Percentiles rank a stretch among this genome's conserved stretches.
phyloP scores from a whole-genome alignment of 2,329 filamentous ascomycete species.

The Emmonsiellopsis sp. region DNA sequence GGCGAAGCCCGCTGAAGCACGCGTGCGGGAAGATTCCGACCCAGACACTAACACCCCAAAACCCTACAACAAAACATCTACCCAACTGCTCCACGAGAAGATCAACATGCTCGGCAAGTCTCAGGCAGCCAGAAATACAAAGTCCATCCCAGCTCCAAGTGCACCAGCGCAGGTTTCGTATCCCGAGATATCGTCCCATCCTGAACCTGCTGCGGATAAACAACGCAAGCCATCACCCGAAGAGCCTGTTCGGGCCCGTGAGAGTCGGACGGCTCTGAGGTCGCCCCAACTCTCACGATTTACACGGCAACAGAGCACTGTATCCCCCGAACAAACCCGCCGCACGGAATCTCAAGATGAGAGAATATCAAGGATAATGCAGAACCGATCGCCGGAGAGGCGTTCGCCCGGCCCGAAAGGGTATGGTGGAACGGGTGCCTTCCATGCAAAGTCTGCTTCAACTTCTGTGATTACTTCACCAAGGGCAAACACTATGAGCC shows the following conservation, averaged over 20 bases:
- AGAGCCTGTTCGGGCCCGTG: background rate
- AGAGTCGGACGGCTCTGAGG: background rate
- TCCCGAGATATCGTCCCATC: constrained; percentile 23
- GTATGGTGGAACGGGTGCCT: constrained; percentile 22
- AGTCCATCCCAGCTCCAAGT: constrained; percentile 34
- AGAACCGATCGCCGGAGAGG: constrained; percentile 9
- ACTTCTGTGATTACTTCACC: constrained; percentile 51
- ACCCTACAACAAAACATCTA: constrained; percentile 78
- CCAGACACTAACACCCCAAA: constrained; percentile 44
- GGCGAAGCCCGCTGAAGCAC: constrained; percentile 40
- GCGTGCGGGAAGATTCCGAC: constrained; percentile 40
- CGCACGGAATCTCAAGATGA: background rate
- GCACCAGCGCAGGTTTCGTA: constrained; percentile 27
- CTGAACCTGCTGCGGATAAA: constrained; percentile 12
- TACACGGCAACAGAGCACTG: background rate
- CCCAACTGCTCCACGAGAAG: constrained; percentile 82
- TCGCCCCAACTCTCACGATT: constrained; percentile 7
- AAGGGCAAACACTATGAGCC: constrained; percentile 26
- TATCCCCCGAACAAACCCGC: background rate
- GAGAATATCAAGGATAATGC: constrained; percentile 4
- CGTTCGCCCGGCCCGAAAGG: constrained; percentile 11
- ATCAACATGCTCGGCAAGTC: constrained; percentile 66
- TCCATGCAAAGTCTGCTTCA: constrained; percentile 56
- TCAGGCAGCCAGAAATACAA: constrained; percentile 36
- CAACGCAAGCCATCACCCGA: background rate